These are phyloP conservation scores for Catharanthus roseus DNA, from an alignment of 257 asterid genomes.

Conservation along the genomic window DNA sequence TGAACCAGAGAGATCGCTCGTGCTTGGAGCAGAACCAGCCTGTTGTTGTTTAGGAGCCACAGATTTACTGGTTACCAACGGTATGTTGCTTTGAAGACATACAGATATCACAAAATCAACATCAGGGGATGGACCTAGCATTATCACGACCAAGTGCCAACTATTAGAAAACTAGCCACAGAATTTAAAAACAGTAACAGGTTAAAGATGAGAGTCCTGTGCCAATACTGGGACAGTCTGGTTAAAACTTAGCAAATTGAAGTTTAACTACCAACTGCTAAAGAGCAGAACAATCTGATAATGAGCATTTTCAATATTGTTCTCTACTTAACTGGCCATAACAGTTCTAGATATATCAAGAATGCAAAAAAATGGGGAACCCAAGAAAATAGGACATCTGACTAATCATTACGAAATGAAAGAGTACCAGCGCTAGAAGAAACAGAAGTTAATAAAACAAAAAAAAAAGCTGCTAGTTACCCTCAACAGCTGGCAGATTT, in stretches of 20 bases:
- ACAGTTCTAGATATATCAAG: neutral
- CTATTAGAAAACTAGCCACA: conserved; percentile 7
- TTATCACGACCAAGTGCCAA: conserved; percentile 16
- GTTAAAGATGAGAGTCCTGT: neutral
- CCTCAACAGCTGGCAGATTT: conserved; percentile 79
- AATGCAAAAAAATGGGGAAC: neutral
- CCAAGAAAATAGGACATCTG: neutral
- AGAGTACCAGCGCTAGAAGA: neutral
- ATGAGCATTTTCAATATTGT: neutral
- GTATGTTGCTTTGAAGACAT: conserved; percentile 83
- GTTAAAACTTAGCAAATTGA: too few relatives aligned
- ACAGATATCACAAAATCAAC: conserved; percentile 81
- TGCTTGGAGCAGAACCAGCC: conserved; percentile 51
- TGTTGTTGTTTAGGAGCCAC: conserved; percentile 35
- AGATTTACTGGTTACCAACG: conserved; percentile 38
- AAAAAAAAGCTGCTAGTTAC: conserved; percentile 26
- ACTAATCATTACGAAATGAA: neutral
- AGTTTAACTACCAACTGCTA: too few relatives aligned
- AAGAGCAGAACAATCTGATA: neutral
- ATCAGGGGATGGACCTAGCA: conserved; percentile 86
- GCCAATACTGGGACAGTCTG: too few relatives aligned
- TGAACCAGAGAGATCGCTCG: conserved; percentile 59
- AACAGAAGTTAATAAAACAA: conserved; percentile 4
- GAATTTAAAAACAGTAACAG: neutral
- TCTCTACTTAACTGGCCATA: neutral